Evolutionary conservation across 2,329 filamentous ascomycete genomes (phyloP), one percentile per base, ranked within the genome.

Genomic region (Xylariaceae sp.): DNA sequence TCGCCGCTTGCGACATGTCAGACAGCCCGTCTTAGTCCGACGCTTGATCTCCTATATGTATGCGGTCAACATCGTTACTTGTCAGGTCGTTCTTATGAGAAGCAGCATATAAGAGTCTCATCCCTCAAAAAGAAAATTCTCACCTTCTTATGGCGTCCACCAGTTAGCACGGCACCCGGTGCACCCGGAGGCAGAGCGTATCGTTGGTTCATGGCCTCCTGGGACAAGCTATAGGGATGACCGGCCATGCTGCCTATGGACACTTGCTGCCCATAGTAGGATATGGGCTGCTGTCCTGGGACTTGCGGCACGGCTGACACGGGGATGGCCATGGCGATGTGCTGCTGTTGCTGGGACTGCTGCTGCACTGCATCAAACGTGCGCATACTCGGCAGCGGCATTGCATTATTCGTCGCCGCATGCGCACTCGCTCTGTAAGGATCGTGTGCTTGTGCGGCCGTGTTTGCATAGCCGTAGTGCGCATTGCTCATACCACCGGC

Each of bases 1-100:
- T 66, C 82, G 77, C 66, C 82, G 78, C 68, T 84, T 84, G 58
- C 82, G 80, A 72, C 82, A 85, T 50, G 82, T 85, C 70, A 85
- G 72, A 65, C 82, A 85, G n/a, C 82, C 82, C 1, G 82, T 85
- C 71, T 85, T 85, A 51, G 82, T 85, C 66, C 82, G 79, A 62
- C 82, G 79, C 71, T 85, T 85, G 68, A 85, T 85, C 71, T 85
- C 82, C 82, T 85, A 70, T 67, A 65, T 17, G 59, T 67, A 65
- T 17, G 59, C 64, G 13, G 64, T 52, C 59, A 62, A 58, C 59
- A 58, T 17, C 56, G 56, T 41, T 53, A 41, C 57, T 49, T 23
- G 57, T 60, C 55, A 61, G 61, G 56, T 56, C n/a, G 37, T 64
- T 60, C 62, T 51, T 44, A 70, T 72, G 66, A 72, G 70, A 68